These are phyloP conservation scores for Vigna radiata DNA, from an alignment of 306 rosid genomes.

Conservation along the genomic window DNA sequence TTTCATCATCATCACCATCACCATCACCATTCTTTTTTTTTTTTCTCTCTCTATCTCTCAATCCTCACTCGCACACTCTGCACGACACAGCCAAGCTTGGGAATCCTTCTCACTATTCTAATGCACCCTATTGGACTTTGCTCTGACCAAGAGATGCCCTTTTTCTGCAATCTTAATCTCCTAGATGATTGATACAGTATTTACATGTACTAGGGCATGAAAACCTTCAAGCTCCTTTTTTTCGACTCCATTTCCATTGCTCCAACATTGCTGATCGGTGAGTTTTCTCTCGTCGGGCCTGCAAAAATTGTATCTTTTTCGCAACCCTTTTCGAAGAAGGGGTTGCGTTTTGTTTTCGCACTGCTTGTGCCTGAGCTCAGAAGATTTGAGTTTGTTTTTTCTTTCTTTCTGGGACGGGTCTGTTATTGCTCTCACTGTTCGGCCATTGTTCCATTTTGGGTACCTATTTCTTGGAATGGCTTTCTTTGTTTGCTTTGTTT, in stretches of 20 bases:
- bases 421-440: slow-evolving; percentile 35
- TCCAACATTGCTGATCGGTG: slow-evolving; percentile 79
- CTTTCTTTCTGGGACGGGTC: slow-evolving; percentile 42
- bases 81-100: slow-evolving; percentile 25
- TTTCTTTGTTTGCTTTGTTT: slow-evolving; percentile 38
- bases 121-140: slow-evolving; percentile 44
- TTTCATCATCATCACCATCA: slow-evolving; percentile 35
- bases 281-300: slow-evolving; percentile 44
- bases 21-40: too few species aligned
- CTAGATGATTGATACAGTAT: slow-evolving; percentile 53
- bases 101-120: slow-evolving; percentile 22
- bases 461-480: slow-evolving; percentile 40
- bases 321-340: slow-evolving; percentile 29
- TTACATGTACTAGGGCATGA: slow-evolving; percentile 81
- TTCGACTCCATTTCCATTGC: slow-evolving; percentile 58
- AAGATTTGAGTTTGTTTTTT: slow-evolving; percentile 17
- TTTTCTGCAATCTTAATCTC: slow-evolving; percentile 49
- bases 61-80: slow-evolving; percentile 24
- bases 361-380: slow-evolving; percentile 27
- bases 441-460: slow-evolving; percentile 45
- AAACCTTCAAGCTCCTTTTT: slow-evolving; percentile 53
- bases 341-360: slow-evolving; percentile 41
- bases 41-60: neutral
- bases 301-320: slow-evolving; percentile 33
- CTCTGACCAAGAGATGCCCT: slow-evolving; percentile 42